phyloP scores from a whole-genome alignment of 306 rosid species.

The Castanea mollissima region DNA sequence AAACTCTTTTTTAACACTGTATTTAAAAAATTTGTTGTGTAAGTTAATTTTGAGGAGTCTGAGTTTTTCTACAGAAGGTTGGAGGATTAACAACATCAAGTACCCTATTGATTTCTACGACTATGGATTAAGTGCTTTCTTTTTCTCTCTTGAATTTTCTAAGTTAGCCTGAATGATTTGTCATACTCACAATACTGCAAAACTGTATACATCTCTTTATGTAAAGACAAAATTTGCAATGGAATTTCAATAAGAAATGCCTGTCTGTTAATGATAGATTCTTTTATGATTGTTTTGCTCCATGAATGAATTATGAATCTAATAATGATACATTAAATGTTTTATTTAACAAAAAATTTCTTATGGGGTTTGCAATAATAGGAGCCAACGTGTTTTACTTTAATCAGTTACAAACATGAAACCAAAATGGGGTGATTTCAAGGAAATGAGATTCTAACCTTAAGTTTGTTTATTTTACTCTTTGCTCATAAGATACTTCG shows the following conservation, averaged over 20 bases:
- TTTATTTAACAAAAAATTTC: no score
- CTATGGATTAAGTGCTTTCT: conserved; percentile 23
- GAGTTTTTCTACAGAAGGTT: conserved; percentile 33
- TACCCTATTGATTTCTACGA: conserved; percentile 35
- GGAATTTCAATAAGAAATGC: conserved; percentile 14
- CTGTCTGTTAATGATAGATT: conserved; percentile 2
- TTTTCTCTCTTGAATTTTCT: conserved; percentile 3
- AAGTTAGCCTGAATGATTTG: conserved; percentile 17
- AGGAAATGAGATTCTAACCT: no score
- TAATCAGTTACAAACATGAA: no score
- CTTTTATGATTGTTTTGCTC: not conserved
- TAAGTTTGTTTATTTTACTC: no score
- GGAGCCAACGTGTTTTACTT: no score
- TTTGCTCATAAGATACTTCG: no score
- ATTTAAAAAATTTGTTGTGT: no score
- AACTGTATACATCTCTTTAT: conserved; percentile 20
- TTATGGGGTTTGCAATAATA: no score
- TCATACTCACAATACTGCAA: conserved; percentile 16
- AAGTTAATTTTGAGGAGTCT: conserved; percentile 15
- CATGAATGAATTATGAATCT: not conserved
- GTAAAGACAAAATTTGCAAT: conserved; percentile 24
- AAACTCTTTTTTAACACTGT: conserved; percentile 15
- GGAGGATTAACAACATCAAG: conserved; percentile 27
- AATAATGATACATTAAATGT: not conserved
- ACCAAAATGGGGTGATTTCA: no score